Conservation (phyloP, 2,329 filamentous ascomycete species). For the Aureobasidium sp. region DNA sequence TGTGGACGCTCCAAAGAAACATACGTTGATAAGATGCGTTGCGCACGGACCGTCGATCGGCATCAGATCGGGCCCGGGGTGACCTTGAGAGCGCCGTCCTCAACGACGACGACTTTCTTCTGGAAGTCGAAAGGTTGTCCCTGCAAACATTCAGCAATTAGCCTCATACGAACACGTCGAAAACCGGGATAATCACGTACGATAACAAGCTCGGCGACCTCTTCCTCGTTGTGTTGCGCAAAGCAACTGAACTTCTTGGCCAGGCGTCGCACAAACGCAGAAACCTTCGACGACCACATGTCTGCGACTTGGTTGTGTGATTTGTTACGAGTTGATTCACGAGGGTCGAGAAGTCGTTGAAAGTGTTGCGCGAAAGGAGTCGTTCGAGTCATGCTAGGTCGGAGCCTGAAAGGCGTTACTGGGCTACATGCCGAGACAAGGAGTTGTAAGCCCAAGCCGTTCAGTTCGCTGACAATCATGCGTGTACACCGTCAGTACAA, state of each 20-base stretch:
- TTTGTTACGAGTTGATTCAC: not conserved
- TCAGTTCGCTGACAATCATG: not conserved
- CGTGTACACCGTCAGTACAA: not conserved
- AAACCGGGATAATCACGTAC: not conserved
- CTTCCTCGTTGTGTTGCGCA: not conserved
- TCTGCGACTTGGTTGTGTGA: not conserved
- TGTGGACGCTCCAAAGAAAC: not conserved
- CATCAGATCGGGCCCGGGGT: not conserved
- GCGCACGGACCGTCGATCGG: not conserved
- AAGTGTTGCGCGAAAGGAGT: not conserved
- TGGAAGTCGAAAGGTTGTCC: not conserved
- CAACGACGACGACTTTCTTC: not conserved
- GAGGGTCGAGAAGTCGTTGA: not conserved
- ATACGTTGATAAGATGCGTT: not conserved
- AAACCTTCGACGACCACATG: not conserved
- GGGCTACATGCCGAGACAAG: not conserved
- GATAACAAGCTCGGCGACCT: not conserved
- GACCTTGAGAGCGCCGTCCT: not conserved
- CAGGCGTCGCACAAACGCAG: not conserved
- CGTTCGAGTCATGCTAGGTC: slow-evolving; percentile 1
- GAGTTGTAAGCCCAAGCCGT: not conserved
- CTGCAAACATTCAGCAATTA: not conserved
- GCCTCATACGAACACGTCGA: not conserved
- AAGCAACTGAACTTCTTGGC: not conserved
- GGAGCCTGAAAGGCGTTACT: not conserved